Evolutionary conservation across 1,139 yeast genomes (phyloP).

Genomic region (Candida sanyaensis): DNA sequence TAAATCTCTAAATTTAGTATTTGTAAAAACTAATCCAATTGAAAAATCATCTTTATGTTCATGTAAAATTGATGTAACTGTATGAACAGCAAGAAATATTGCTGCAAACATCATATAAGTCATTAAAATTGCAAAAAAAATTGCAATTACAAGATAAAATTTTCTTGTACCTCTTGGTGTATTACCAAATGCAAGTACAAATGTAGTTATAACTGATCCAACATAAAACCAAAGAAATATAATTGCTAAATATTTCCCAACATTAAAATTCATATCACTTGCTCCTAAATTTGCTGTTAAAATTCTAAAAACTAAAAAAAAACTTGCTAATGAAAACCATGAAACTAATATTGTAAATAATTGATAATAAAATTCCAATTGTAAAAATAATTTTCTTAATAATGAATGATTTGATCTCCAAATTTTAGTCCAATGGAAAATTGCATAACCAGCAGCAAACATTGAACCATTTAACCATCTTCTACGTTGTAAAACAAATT

Average conservation of each 20-base stretch:
- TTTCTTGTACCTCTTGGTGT: slow-evolving; percentile 50
- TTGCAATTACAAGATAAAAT: slow-evolving; percentile 43
- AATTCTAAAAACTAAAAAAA: slow-evolving; percentile 71
- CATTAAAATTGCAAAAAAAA: slow-evolving; percentile 47
- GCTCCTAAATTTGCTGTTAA: slow-evolving; percentile 59
- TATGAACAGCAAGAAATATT: slow-evolving; percentile 74
- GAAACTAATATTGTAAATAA: slow-evolving; percentile 64
- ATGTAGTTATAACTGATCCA: slow-evolving; percentile 44
- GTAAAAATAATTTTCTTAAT: slow-evolving; percentile 60
- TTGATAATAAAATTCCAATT: slow-evolving; percentile 72
- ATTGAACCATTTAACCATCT: slow-evolving; percentile 87
- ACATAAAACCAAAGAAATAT: slow-evolving; percentile 47
- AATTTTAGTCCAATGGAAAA: slow-evolving; percentile 68
- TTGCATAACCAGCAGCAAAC: slow-evolving; percentile 78
- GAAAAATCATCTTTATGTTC: slow-evolving; percentile 46
- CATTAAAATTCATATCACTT: slow-evolving; percentile 43
- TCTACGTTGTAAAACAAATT: slow-evolving; percentile 74
- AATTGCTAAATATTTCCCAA: slow-evolving; percentile 44
- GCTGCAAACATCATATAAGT: slow-evolving; percentile 67
- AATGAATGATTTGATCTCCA: slow-evolving; percentile 72
- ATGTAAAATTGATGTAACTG: slow-evolving; percentile 46
- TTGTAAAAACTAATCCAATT: slow-evolving; percentile 53
- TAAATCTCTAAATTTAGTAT: slow-evolving; percentile 76
- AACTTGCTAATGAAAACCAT: slow-evolving; percentile 80
- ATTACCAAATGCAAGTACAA: slow-evolving; percentile 50